Base-by-base conservation (phyloP, 2,329 filamentous ascomycete species). In the Xylaria sp. region DNA sequence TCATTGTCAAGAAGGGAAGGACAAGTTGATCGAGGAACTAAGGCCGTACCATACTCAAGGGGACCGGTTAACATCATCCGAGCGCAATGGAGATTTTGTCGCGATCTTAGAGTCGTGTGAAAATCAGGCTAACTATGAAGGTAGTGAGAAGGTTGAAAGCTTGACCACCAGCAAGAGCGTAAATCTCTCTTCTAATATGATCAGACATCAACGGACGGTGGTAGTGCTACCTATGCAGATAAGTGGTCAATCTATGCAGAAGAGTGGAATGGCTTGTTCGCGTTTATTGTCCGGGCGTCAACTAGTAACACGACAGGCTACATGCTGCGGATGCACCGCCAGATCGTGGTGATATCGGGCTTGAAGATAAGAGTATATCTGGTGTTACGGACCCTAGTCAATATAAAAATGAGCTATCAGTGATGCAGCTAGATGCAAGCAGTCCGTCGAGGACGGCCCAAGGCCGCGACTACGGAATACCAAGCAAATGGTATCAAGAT, bases 1-100 rank as follows among this genome's bases (percentile, higher is more conserved):
- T 31, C 60, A 61, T n/a, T 84, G 81, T 57, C 81, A 84, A 61
- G 73, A 79, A 41, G 75, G 81, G 25, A 84, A 84, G 77, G 46
- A 80, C 80, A 72, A 23, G 75, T 64, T 8, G 15, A 31, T 9
- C 6, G 11, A 47, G 11, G 25, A 35, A 23, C 9, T 17, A 1
- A n/a, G 17, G 29, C 41, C 51, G 35, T 19, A 35, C n/a, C n/a
- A n/a, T n/a, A 3, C 29, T 15, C 8, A n/a, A 5, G 13, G 11
- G 3, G 15, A 29, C 13, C 19, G 13, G 17, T 23, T 54, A n/a
- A 61, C 21, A 38, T 49, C 1, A 31, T 51, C 35, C 4, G 15
- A 65, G 63, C 63, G 63, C 10, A 65, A 65, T 15, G 60, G 63
- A 3, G 63, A 63, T n/a, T 49, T 25, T 65, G n/a, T 60, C 63